Base-by-base conservation (phyloP, 1,139 yeast species). In the Debaryomyces fabryi region DNA sequence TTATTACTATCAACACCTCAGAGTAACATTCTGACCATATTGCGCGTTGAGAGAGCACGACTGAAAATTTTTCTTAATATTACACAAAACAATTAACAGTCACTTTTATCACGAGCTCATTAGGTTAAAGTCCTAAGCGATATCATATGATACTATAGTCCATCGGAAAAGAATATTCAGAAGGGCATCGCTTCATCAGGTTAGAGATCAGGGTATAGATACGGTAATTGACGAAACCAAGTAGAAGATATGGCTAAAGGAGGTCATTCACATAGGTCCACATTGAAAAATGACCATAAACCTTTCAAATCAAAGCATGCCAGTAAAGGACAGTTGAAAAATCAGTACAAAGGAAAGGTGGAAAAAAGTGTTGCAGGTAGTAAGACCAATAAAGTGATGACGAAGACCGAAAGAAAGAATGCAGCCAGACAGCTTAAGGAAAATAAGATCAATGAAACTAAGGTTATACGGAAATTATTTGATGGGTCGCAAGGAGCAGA, bases 241-340 rank as follows among this genome's bases (percentile, higher is more conserved):
- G 8, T 30, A 42, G 23, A 12, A 37, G 49, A 32, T 18, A 85
- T 84, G 90, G 88, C 86, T 32, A 68, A 67, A 56, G 76, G 76
- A 39, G 89, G 88, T 49, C 86, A 85, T 62, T 83, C 88, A 15
- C 97, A 92, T 64, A 80, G 97, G 64, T 78, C 93, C 15, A 83
- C 96, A 8, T 73, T 88, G 48, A 92, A 90, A 69, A 86, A 85
- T 65, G 85, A 84, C 47, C 96, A 92, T 60, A 93, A 93, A 71
- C 80, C 93, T 9, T 93, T 90, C 78, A 93, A 93, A 65, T 83
- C 96, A 6, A 86, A 85, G 62, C 98, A 93, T 73, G 82, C 97
- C 18, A 82, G 96, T n/a, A 93, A 93, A 64, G 89, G 97, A 49
- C 83, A 91, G 47, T 67, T 91, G 60, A 92, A 90, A 65, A 87